Conservation (phyloP, 1,284 basidiomycete species). For the Malassezia psittaci region DNA sequence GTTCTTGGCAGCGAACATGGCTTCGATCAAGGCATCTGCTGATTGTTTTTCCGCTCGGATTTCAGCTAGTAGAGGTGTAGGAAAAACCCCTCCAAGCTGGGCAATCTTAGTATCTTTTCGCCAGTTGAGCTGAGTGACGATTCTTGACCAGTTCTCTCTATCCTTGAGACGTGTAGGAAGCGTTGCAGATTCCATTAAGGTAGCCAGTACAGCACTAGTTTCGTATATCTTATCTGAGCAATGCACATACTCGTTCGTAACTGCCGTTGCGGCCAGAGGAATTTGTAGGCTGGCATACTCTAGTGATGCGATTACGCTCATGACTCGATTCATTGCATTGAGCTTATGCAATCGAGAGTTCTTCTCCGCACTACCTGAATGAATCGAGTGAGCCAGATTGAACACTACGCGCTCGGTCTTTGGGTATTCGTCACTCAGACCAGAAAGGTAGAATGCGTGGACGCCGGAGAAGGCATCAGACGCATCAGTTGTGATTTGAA, state of each 20-base stretch:
- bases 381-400: slow-evolving; percentile 1
- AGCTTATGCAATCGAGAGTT: slow-evolving; percentile 15
- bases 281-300: slow-evolving; percentile 25
- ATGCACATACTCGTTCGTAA: not conserved
- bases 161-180: slow-evolving; percentile 21
- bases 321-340: slow-evolving; percentile 30
- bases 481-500: slow-evolving; percentile 28
- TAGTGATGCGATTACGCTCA: slow-evolving; percentile 19
- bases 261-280: slow-evolving; percentile 14
- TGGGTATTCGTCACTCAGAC: slow-evolving; percentile 34
- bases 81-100: slow-evolving; percentile 32
- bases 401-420: slow-evolving; percentile 28
- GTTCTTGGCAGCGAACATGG: slow-evolving; percentile 26
- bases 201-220: slow-evolving; percentile 27
- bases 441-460: slow-evolving; percentile 23
- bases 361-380: not conserved
- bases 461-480: slow-evolving; percentile 37
- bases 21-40: slow-evolving; percentile 29
- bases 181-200: slow-evolving; percentile 40
- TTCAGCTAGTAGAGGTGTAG: slow-evolving; percentile 28
- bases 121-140: slow-evolving; percentile 37
- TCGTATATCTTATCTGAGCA: slow-evolving; percentile 27
- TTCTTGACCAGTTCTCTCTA: slow-evolving; percentile 23
- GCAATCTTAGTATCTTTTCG: slow-evolving; percentile 35
- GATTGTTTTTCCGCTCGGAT: not conserved